phyloP scores from a whole-genome alignment of 148 eudicot genomes.

The Camellia sinensis region DNA sequence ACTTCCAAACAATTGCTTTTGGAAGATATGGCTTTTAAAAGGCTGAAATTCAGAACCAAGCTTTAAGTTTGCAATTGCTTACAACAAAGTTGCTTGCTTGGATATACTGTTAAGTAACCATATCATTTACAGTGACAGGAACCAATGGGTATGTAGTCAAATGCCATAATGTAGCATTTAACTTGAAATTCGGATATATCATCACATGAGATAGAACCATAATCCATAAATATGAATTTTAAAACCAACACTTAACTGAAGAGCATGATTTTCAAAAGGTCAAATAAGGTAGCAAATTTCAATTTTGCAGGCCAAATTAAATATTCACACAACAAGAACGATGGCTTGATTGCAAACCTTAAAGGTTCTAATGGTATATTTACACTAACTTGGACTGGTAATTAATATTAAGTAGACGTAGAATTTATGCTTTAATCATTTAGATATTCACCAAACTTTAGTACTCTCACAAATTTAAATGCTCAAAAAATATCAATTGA shows the following conservation, averaged over 20 bases:
- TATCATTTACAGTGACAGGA: too few species aligned
- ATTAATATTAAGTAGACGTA: background rate
- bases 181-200: background rate
- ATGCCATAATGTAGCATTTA: too few species aligned
- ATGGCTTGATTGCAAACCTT: background rate
- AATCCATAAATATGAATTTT: background rate
- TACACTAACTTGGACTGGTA: background rate
- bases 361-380: background rate
- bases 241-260: background rate
- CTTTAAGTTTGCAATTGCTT: background rate
- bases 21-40: background rate
- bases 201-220: background rate
- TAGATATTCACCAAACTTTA: background rate
- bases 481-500: background rate
- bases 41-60: background rate
- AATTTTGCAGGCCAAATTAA: background rate
- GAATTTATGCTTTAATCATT: background rate
- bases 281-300: background rate
- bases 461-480: background rate
- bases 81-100: background rate
- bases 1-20: background rate
- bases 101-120: background rate
- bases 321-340: background rate
- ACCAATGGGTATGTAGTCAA: background rate
- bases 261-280: background rate